phyloP scores from a whole-genome alignment of 1,139 yeast genomes.

The Suhomyces coccinellae region DNA sequence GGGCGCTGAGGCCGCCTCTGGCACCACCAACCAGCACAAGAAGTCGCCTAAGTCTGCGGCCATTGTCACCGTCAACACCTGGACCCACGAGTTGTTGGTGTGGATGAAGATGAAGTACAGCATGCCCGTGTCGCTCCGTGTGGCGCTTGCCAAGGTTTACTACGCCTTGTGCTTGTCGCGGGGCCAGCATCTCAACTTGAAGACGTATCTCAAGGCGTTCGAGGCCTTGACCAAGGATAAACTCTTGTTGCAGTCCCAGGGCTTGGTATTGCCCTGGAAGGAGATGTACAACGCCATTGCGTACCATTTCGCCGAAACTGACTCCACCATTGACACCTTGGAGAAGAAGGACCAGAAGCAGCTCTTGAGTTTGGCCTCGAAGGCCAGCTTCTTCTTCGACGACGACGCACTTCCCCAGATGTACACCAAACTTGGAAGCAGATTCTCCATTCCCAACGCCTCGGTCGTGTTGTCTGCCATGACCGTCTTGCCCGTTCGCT shows the following conservation, averaged over 20 bases:
- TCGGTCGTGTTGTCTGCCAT: slow-evolving; percentile 58
- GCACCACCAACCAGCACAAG: slow-evolving; percentile 49
- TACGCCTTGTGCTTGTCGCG: slow-evolving; percentile 73
- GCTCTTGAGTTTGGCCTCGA: slow-evolving; percentile 45
- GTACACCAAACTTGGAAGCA: slow-evolving; percentile 40
- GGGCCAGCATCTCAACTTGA: slow-evolving; percentile 68
- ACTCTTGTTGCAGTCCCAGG: slow-evolving; percentile 32
- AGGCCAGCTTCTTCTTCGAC: slow-evolving; percentile 49
- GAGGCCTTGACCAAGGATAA: slow-evolving; percentile 56
- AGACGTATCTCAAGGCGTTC: slow-evolving; percentile 66
- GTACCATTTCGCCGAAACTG: slow-evolving; percentile 35
- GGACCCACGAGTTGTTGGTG: slow-evolving; percentile 85
- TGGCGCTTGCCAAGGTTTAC: slow-evolving; percentile 66
- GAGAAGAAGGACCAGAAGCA: slow-evolving; percentile 47
- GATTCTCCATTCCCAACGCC: slow-evolving; percentile 61
- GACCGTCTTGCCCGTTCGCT: slow-evolving; percentile 50
- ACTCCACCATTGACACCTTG: slow-evolving; percentile 30
- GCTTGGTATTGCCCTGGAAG: slow-evolving; percentile 54
- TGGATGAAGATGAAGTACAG: slow-evolving; percentile 82
- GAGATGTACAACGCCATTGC: slow-evolving; percentile 43
- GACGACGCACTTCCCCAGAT: slow-evolving; percentile 38
- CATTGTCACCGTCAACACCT: slow-evolving; percentile 71
- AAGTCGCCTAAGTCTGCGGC: slow-evolving; percentile 70
- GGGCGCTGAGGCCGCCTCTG: slow-evolving; percentile 45
- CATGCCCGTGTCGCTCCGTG: slow-evolving; percentile 67